These are phyloP conservation scores for Trametes versicolor DNA, from an alignment of 1,284 basidiomycete species.

Conservation along the genomic window DNA sequence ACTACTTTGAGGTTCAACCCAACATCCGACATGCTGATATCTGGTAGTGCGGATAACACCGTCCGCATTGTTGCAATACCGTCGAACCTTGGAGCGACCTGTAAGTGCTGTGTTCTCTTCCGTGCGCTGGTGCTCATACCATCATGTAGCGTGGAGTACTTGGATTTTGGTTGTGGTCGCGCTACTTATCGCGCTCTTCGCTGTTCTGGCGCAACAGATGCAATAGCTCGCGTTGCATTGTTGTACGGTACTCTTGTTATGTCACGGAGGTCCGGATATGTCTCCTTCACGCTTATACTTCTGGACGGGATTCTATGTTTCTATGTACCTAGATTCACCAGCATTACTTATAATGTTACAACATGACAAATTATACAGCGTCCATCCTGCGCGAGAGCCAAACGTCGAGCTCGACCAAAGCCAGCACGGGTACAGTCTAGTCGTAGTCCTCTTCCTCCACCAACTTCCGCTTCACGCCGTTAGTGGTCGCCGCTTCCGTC, in stretches of 20 bases:
- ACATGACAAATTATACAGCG: conserved; percentile 15
- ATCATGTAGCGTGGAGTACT: conserved; percentile 44
- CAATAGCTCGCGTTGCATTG: conserved; percentile 10
- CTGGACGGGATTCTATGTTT: conserved; percentile 17
- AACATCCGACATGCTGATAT: conserved; percentile 83
- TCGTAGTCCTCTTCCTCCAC: conserved; percentile 90
- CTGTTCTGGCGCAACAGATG: conserved; percentile 46
- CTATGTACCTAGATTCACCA: conserved; percentile 28
- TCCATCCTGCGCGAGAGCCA: conserved; percentile 4
- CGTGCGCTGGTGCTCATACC: conserved; percentile 12
- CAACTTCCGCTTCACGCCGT: conserved; percentile 78
- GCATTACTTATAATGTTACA: conserved; percentile 29
- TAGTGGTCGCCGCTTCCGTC: conserved; percentile 47
- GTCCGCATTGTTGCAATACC: conserved; percentile 87
- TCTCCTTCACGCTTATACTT: conserved; percentile 29
- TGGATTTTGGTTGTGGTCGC: conserved; percentile 48
- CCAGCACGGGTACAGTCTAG: conserved; percentile 43
- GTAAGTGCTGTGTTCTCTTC: conserved; percentile 51
- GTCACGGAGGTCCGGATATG: background rate
- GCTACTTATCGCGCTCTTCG: conserved; percentile 48
- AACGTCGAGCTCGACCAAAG: background rate
- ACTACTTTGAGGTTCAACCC: conserved; percentile 93
- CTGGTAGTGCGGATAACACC: conserved; percentile 92
- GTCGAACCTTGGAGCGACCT: conserved; percentile 56
- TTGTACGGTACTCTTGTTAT: background rate